Base-by-base conservation (phyloP, 2,329 filamentous ascomycete species). In the Claviceps fusiformis region DNA sequence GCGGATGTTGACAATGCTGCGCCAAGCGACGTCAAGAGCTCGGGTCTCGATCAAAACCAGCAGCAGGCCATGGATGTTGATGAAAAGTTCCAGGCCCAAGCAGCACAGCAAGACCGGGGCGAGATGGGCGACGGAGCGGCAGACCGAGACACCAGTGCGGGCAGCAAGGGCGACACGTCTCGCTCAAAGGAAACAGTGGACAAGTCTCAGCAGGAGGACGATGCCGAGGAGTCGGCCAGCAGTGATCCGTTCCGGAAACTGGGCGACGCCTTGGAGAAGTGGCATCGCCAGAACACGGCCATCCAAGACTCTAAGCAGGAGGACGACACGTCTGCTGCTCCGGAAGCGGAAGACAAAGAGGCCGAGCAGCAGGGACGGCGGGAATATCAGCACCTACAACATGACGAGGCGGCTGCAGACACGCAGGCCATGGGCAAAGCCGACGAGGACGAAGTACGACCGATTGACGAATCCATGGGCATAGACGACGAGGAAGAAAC, bases 381-480 rank as follows among this genome's bases (percentile, higher is more conserved):
- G n/a, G 90, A 96, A 65, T 96, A 96, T 65, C 90, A 97, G 71
- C 93, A 99, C 70, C 75, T 97, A 3, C 85, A 86, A 58, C 83
- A 96, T 60, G 89, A 96, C 57, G 80, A 93, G 35, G 81, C 84
- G 33, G 78, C 85, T 54, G 81, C 86, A n/a, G 91, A 96, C 55
- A 84, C 89, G 1, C 93, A 98, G 71, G 93, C 93, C 15, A 79
- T 98, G 64, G 95, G 93, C 39, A 85, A 87, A 44, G 89, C 92
- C 5, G 87, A 82, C 11, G 86, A 95, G 59, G 92, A 98, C 31
- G 88, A 96, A 67, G 87, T 87, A 3, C 85, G 84, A 61, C 85
- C 87, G 7, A 78, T 98, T 55, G 89, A 97, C 64, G 87, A 96
- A 61, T 82, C 87, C 51, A 93, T 95, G 81, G 91, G 87, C 1